A percentile compares a stretch with the other conserved stretches of the same genome.
These are phyloP conservation scores for Starmerella vaccinii DNA, from an alignment of 805 yeast genomes.

Conservation along the genomic window DNA sequence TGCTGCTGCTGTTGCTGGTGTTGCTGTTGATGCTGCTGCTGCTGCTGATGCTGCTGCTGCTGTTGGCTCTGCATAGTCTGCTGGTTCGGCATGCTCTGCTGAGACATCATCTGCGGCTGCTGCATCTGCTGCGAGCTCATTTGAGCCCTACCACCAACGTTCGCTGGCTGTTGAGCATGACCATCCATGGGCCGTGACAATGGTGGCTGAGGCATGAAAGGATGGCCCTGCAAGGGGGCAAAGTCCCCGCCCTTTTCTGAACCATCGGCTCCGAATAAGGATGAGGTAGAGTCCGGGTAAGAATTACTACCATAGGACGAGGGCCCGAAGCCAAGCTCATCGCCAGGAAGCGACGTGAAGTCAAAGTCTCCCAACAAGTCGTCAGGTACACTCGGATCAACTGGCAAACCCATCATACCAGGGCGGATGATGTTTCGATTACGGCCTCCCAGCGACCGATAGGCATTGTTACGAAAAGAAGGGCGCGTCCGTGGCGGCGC, in stretches of 20 bases:
- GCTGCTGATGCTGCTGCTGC: background rate
- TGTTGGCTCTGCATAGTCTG: background rate
- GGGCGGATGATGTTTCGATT: constrained; percentile 20
- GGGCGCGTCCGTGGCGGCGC: constrained; percentile 7
- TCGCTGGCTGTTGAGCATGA: background rate
- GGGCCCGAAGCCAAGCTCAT: background rate
- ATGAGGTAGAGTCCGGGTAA: background rate
- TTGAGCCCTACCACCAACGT: background rate
- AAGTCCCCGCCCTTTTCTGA: background rate
- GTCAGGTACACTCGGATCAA: constrained; percentile 21
- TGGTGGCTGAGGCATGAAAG: constrained; percentile 5
- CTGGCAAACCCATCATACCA: constrained; percentile 23
- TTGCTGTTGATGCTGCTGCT: background rate
- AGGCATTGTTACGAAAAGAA: background rate
- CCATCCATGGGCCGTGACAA: background rate
- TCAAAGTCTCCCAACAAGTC: constrained; percentile 17
- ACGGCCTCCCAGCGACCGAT: constrained; percentile 8
- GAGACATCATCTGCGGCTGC: background rate
- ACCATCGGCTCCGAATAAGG: background rate
- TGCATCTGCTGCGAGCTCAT: background rate
- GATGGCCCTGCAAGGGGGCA: background rate
- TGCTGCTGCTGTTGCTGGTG: background rate
- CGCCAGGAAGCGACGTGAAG: background rate
- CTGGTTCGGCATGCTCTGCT: background rate
- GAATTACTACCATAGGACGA: background rate